These are phyloP conservation scores for Clavariopsis aquatica DNA, from an alignment of 495 filamentous ascomycete species.

Conservation along the genomic window DNA sequence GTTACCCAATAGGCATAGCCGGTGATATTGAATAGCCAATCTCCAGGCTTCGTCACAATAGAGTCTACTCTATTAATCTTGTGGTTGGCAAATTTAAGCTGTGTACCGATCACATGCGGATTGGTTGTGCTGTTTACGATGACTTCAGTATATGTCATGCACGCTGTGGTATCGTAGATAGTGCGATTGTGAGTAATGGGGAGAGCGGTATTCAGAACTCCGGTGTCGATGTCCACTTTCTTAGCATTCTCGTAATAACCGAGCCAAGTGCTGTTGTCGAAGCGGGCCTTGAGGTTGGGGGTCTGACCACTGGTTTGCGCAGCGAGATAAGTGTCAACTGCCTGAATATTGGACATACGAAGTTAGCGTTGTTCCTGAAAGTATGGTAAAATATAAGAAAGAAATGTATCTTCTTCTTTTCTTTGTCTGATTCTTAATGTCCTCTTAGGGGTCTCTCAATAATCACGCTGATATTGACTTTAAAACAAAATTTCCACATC, in stretches of 20 bases:
- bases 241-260: constrained; percentile 47
- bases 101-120: constrained; percentile 56
- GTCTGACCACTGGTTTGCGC: constrained; percentile 20
- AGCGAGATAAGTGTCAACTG: constrained; percentile 16
- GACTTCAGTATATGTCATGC: constrained; percentile 57
- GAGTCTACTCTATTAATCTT: constrained; percentile 45
- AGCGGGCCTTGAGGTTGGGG: constrained; percentile 21
- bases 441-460: no score
- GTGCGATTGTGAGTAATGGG: constrained; percentile 52
- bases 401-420: no score
- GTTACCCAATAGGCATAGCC: constrained; percentile 49
- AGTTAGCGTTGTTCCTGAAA: no score
- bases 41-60: constrained; percentile 50
- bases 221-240: constrained; percentile 40
- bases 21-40: constrained; percentile 57
- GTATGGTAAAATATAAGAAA: no score
- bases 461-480: no score
- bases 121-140: constrained; percentile 47
- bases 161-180: constrained; percentile 52
- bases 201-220: constrained; percentile 48
- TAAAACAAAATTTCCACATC: no score
- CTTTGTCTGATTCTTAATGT: no score
- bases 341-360: no score
- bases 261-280: constrained; percentile 33
- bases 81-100: constrained; percentile 49